These are phyloP conservation scores for Verticillium klebahnii DNA, from an alignment of 2,329 filamentous ascomycete genomes.

Conservation along the genomic window DNA sequence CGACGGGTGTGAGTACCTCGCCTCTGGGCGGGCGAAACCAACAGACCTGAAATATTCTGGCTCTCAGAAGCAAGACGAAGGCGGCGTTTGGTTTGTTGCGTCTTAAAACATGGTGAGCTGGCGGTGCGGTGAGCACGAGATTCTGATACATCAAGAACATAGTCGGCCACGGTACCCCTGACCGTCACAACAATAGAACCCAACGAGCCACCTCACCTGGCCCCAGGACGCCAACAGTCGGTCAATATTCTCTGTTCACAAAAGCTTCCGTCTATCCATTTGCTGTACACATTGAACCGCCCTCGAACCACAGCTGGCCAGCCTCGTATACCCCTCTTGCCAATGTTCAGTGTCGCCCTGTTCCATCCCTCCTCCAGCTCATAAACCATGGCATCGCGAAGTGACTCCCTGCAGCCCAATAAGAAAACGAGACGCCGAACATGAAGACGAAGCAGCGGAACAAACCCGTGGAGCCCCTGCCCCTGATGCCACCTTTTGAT, in stretches of 20 bases:
- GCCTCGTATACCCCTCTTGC: background rate
- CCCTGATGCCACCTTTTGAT: background rate
- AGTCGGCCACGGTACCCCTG: no score
- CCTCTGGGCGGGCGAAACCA: background rate
- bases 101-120: no score
- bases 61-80: background rate
- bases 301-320: background rate
- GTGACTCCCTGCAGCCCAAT: background rate
- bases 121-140: no score
- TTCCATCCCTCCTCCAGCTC: no score
- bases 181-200: no score
- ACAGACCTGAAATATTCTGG: background rate
- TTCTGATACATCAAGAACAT: no score
- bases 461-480: background rate
- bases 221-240: no score
- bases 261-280: no score
- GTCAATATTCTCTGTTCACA: no score
- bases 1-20: constrained; percentile 4
- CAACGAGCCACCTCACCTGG: no score
- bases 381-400: background rate
- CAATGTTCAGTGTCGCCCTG: background rate
- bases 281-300: no score
- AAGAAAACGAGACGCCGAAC: background rate
- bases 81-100: background rate
- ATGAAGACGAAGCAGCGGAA: background rate